Conservation (phyloP, 2,329 filamentous ascomycete species). For the Coccinonectria pachysandricola region DNA sequence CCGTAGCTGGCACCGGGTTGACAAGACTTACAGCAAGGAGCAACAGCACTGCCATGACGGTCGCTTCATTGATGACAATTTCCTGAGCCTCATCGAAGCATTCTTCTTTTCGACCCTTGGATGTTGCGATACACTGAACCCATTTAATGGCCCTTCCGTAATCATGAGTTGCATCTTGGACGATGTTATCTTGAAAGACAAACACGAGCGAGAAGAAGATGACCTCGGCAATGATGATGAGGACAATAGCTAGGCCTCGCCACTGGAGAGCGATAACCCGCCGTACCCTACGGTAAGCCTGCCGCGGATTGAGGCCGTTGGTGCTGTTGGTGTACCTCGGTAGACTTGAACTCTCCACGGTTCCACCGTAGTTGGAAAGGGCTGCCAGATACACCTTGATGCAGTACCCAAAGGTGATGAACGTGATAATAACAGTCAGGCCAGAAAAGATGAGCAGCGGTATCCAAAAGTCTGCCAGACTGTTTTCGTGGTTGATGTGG, state of each 20-base stretch:
- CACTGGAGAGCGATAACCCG: constrained; percentile 88
- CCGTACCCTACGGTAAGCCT: constrained; percentile 77
- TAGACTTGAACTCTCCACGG: constrained; percentile 61
- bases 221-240: constrained; percentile 83
- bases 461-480: constrained; percentile 80
- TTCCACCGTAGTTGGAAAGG: constrained; percentile 59
- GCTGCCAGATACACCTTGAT: constrained; percentile 89
- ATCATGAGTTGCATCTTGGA: constrained; percentile 47
- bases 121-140: constrained; percentile 57
- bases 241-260: constrained; percentile 81
- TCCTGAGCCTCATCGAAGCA: constrained; percentile 52
- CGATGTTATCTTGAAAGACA: constrained; percentile 71
- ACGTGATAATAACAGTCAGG: constrained; percentile 67
- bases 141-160: constrained; percentile 48
- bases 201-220: constrained; percentile 92
- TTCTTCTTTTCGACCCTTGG: constrained; percentile 45
- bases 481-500: constrained; percentile 86
- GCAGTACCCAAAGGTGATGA: constrained; percentile 83
- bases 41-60: constrained; percentile 70
- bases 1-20: constrained; percentile 6
- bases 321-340: constrained; percentile 64
- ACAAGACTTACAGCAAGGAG: constrained; percentile 58
- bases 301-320: constrained; percentile 67
- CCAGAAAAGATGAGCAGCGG: constrained; percentile 72
- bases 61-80: constrained; percentile 64